phyloP scores from a whole-genome alignment of 176 grass and related monocot genomes.

The Eremochloa ophiuroides region DNA sequence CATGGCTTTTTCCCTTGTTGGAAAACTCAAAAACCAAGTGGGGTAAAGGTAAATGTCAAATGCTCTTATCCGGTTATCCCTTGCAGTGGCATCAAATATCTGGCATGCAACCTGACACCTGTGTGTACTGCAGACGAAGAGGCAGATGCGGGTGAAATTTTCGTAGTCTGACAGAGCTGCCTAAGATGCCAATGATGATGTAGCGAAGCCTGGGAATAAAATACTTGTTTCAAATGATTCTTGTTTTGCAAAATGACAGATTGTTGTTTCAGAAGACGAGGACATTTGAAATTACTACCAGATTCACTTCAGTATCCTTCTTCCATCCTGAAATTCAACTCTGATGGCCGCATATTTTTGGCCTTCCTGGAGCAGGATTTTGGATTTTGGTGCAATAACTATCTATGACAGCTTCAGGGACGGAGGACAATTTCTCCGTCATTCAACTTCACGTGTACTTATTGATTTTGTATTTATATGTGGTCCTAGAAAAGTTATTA shows the following conservation, averaged over 20 bases:
- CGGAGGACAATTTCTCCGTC: not conserved
- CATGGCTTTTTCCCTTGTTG: conserved; percentile 70
- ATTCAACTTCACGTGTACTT: not conserved
- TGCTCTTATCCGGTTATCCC: conserved; percentile 21
- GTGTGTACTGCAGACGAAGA: conserved; percentile 46
- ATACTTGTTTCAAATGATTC: not conserved
- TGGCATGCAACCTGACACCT: not conserved
- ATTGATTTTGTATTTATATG: not conserved
- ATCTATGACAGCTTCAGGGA: not conserved
- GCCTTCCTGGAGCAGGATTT: not conserved
- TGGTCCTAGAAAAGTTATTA: not conserved
- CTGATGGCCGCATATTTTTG: conserved; percentile 1
- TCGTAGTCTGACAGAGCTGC: not conserved
- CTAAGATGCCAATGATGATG: not conserved
- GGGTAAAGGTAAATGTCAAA: conserved; percentile 42
- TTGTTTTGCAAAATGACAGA: not conserved
- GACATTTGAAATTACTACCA: not conserved
- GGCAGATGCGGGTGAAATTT: conserved; percentile 28
- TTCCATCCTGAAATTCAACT: not conserved
- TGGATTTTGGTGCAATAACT: not conserved
- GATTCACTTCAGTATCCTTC: not conserved
- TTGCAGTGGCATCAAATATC: not conserved
- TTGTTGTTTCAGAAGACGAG: not conserved
- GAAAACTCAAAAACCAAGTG: conserved; percentile 41
- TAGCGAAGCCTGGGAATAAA: not conserved